phyloP scores from a whole-genome alignment of 805 yeast species.

The Metschnikowia chrysomelidarum region DNA sequence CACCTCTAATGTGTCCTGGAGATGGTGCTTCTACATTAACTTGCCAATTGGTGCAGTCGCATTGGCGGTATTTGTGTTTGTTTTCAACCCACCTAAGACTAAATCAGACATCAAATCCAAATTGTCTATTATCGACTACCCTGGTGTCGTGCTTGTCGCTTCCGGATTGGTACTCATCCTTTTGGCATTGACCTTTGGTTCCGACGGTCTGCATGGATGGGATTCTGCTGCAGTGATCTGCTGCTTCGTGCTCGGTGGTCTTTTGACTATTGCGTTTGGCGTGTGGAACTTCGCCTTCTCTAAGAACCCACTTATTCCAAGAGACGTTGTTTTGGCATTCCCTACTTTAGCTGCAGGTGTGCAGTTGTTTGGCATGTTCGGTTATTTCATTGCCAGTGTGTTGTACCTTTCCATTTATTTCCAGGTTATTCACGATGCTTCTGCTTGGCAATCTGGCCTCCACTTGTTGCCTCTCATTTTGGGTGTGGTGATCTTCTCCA shows the following conservation, averaged over 20 bases:
- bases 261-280: conserved; percentile 16
- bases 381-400: conserved; percentile 20
- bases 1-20: conserved; percentile 25
- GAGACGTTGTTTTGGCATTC: conserved; percentile 15
- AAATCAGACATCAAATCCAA: conserved; percentile 13
- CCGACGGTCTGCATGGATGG: conserved; percentile 21
- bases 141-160: conserved; percentile 20
- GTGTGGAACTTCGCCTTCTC: conserved; percentile 22
- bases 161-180: conserved; percentile 24
- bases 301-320: conserved; percentile 21
- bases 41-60: conserved; percentile 26
- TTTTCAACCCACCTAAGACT: conserved; percentile 23
- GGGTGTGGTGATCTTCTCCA: conserved; percentile 36
- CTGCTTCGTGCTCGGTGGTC: conserved; percentile 24
- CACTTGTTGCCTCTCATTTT: conserved; percentile 43
- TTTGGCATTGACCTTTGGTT: conserved; percentile 26
- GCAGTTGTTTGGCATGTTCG: conserved; percentile 17
- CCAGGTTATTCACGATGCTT: conserved; percentile 44
- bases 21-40: conserved; percentile 30
- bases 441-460: conserved; percentile 46
- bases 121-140: conserved; percentile 21
- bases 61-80: conserved; percentile 16
- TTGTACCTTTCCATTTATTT: conserved; percentile 45
- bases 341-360: conserved; percentile 18
- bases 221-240: conserved; percentile 24